Percentiles rank a stretch among this genome's conserved stretches.
Conservation (phyloP, 2,329 filamentous ascomycete species). For the Apiospora pterosperma region DNA sequence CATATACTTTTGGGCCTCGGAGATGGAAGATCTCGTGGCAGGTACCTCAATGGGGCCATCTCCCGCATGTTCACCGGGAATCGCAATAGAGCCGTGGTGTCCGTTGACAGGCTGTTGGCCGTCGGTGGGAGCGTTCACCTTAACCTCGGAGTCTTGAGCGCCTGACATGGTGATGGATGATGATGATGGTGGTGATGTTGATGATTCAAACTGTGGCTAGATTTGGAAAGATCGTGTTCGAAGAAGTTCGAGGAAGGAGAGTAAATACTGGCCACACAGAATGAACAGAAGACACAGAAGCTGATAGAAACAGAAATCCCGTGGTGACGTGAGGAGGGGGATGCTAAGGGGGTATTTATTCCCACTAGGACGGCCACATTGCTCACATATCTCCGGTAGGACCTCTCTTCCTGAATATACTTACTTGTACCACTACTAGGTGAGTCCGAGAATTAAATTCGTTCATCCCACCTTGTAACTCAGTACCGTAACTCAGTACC, state of each 20-base stretch:
- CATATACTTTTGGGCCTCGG: constrained; percentile 67
- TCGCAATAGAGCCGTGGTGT: constrained; percentile 23
- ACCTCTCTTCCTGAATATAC: not conserved
- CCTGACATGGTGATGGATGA: not conserved
- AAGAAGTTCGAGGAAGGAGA: not conserved
- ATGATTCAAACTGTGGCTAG: not conserved
- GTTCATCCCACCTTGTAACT: not conserved
- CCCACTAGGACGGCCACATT: constrained; percentile 1
- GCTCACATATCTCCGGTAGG: not conserved
- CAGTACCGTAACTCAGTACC: not conserved
- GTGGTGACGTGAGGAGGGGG: not conserved
- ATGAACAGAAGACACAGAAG: not conserved
- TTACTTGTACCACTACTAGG: not conserved
- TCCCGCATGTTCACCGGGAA: constrained; percentile 38
- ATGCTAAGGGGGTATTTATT: constrained; percentile 1
- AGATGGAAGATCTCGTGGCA: constrained; percentile 63
- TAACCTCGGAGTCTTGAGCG: not conserved
- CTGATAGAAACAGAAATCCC: not conserved
- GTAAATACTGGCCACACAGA: not conserved
- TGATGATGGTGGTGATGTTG: not conserved
- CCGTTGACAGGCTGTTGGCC: not conserved
- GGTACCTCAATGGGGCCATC: constrained; percentile 64
- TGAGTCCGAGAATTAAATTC: not conserved
- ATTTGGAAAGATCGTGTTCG: not conserved
- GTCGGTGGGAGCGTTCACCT: not conserved